Evolutionary conservation across 192 early-diverging fungal species (phyloP).

Genomic region (Linderina pennispora): DNA sequence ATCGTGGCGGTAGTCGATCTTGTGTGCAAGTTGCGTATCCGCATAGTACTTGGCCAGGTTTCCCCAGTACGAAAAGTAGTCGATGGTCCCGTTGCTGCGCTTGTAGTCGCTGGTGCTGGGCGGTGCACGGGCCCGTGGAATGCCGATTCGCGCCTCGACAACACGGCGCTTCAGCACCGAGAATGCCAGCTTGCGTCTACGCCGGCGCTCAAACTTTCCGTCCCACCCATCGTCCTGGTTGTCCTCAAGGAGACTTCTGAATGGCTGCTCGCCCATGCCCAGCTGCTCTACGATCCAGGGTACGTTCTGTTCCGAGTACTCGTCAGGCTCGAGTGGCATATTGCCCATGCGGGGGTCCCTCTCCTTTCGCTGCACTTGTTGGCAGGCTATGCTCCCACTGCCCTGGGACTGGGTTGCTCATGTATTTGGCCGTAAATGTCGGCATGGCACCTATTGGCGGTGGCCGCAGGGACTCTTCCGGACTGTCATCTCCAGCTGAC

Average conservation of each 20-base stretch:
- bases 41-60: constrained; percentile 31
- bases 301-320: constrained; percentile 13
- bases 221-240: constrained; percentile 1
- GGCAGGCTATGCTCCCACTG: constrained; percentile 26
- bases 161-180: constrained; percentile 29
- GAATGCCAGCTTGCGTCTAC: constrained; percentile 36
- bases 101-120: constrained; percentile 13
- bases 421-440: constrained; percentile 33
- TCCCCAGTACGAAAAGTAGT: constrained; percentile 25
- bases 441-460: constrained; percentile 2
- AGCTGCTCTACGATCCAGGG: constrained; percentile 44
- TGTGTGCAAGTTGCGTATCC: constrained; percentile 37
- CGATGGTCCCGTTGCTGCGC: constrained; percentile 27
- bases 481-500: neutral
- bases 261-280: constrained; percentile 40
- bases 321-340: constrained; percentile 42
- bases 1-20: constrained; percentile 45
- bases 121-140: constrained; percentile 21
- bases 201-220: constrained; percentile 8
- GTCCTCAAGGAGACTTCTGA: constrained; percentile 33
- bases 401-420: constrained; percentile 23
- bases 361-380: neutral
- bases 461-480: too few species aligned
- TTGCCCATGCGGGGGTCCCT: constrained; percentile 9
- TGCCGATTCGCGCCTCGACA: constrained; percentile 41